Conservation (phyloP, 306 rosid genomes). For the Pterocarpus macrocarpus region DNA sequence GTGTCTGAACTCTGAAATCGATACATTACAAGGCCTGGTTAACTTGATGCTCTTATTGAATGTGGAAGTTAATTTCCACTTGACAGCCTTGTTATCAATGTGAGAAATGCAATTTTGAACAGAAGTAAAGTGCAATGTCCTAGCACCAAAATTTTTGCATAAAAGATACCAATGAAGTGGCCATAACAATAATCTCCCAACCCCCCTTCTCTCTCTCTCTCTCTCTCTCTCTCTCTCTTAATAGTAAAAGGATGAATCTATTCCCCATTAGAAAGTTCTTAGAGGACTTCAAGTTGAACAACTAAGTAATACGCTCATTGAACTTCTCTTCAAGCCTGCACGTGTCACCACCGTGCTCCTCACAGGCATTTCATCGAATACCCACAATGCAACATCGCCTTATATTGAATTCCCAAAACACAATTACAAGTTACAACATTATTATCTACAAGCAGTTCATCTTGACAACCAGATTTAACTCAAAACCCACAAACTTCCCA, state of each 20-base stretch:
- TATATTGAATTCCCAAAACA: slow-evolving; percentile 43
- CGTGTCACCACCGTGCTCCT: slow-evolving; percentile 45
- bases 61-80: not conserved
- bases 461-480: slow-evolving; percentile 42
- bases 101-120: slow-evolving; percentile 14
- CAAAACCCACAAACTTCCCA: slow-evolving; percentile 24
- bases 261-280: slow-evolving; percentile 38
- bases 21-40: not conserved
- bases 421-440: slow-evolving; percentile 19
- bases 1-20: not conserved
- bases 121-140: not conserved
- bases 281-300: slow-evolving; percentile 44
- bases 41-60: not conserved
- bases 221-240: not conserved
- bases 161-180: slow-evolving; percentile 45
- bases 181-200: slow-evolving; percentile 44
- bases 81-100: not conserved
- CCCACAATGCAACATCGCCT: slow-evolving; percentile 44
- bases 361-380: slow-evolving; percentile 62
- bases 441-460: slow-evolving; percentile 41
- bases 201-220: not conserved
- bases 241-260: slow-evolving; percentile 44
- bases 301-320: slow-evolving; percentile 51
- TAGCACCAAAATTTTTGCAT: slow-evolving; percentile 6
- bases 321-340: slow-evolving; percentile 41